Evolutionary conservation across 139 green algal genomes (phyloP).

Genomic region (Nannochloris sp.): DNA sequence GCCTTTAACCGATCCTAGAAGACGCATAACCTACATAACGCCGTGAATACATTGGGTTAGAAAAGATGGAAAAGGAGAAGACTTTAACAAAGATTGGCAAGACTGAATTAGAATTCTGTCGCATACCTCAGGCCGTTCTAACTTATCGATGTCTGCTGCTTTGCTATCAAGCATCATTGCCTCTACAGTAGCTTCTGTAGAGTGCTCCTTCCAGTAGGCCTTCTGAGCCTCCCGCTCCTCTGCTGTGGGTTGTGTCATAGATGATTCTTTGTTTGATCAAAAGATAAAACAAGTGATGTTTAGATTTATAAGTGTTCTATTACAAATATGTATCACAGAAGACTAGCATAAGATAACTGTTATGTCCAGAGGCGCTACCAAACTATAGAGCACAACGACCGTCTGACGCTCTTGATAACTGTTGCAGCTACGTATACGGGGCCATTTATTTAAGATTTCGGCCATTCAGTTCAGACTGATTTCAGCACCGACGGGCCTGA

Average conservation of each 20-base stretch:
- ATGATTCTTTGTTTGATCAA: not conserved
- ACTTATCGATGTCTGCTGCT: slow-evolving; percentile 59
- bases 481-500: no score
- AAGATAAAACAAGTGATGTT: not conserved
- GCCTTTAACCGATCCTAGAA: slow-evolving; percentile 59
- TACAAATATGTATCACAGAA: no score
- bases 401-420: no score
- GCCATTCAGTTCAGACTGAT: no score
- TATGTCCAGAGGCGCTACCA: no score
- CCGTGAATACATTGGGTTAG: not conserved
- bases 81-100: not conserved
- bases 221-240: slow-evolving; percentile 51
- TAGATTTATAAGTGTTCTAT: no score
- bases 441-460: no score
- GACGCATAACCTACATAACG: slow-evolving; percentile 56
- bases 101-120: not conserved
- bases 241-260: not conserved
- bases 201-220: slow-evolving; percentile 74
- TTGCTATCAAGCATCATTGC: slow-evolving; percentile 86
- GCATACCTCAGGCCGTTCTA: slow-evolving; percentile 77
- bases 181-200: slow-evolving; percentile 57
- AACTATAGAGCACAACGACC: no score
- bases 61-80: not conserved
- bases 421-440: no score
- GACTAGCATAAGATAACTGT: no score